A percentile compares a stretch with the other conserved stretches of the same genome.
Conservation (phyloP, 768 basidiomycete genomes). For the Rhizopogon sp. region DNA sequence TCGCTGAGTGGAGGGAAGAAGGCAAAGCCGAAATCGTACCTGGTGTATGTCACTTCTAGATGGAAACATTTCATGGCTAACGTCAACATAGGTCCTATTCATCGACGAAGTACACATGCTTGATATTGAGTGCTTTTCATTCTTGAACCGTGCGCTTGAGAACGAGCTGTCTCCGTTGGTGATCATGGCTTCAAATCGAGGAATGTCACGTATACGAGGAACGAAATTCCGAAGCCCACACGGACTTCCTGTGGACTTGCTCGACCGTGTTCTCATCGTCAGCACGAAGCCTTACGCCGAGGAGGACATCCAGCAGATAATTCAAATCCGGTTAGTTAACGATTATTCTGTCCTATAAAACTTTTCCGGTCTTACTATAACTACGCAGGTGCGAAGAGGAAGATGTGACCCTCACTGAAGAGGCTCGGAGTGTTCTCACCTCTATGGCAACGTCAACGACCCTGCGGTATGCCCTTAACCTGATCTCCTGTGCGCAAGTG, state of each 20-base stretch:
- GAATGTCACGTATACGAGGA: conserved; percentile 91
- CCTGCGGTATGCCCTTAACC: conserved; percentile 88
- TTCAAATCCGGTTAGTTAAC: conserved; percentile 70
- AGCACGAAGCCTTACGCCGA: conserved; percentile 82
- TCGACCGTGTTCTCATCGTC: conserved; percentile 95
- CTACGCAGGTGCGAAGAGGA: conserved; percentile 81
- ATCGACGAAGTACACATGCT: conserved; percentile 99
- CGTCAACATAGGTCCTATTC: conserved; percentile 71
- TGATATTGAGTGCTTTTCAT: conserved; percentile 99
- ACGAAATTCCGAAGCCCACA: conserved; percentile 94
- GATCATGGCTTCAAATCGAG: conserved; percentile 97
- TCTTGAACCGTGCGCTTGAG: conserved; percentile 94
- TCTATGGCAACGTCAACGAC: conserved; percentile 89
- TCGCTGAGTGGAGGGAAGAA: conserved; percentile 97
- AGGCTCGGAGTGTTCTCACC: conserved; percentile 76
- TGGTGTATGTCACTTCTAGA: conserved; percentile 53
- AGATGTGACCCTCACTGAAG: conserved; percentile 76
- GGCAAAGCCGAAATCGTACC: conserved; percentile 98
- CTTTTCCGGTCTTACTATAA: conserved; percentile 3
- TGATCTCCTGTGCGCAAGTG: conserved; percentile 90
- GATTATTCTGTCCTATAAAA: background rate
- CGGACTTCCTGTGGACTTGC: conserved; percentile 89
- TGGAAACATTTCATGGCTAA: background rate
- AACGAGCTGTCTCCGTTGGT: conserved; percentile 91
- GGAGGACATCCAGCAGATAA: conserved; percentile 87